Conservation (phyloP, 2,329 filamentous ascomycete species). For the Alternaria gaisen region DNA sequence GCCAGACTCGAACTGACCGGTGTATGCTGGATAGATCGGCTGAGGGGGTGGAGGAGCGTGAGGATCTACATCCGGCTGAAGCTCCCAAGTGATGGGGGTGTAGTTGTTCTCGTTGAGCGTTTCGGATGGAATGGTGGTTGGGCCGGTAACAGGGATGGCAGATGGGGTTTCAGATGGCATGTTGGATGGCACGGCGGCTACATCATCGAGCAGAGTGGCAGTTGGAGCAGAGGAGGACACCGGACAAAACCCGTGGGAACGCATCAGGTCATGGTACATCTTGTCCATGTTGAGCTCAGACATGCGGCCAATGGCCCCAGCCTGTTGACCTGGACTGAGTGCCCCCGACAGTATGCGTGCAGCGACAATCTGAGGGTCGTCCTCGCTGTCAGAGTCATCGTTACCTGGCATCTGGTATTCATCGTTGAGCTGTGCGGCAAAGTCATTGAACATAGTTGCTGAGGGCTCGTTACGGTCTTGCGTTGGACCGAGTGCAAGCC, state of each 20-base stretch:
- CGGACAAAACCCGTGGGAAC: background rate
- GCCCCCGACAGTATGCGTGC: background rate
- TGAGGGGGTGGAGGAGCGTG: background rate
- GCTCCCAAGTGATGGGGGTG: conserved; percentile 1
- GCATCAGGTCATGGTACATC: conserved; percentile 6
- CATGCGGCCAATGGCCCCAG: background rate
- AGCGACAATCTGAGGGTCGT: background rate
- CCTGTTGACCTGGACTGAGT: conserved; percentile 5
- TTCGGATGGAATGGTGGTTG: background rate
- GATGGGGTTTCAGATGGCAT: background rate
- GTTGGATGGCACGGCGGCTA: background rate
- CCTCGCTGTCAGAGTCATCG: background rate
- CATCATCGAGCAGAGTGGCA: background rate
- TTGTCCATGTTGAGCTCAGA: background rate
- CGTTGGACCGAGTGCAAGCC: background rate
- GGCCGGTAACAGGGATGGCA: background rate
- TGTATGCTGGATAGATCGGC: conserved; percentile 28
- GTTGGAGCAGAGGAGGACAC: background rate
- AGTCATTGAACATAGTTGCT: background rate
- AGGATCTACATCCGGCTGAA: background rate
- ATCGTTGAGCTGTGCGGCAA: background rate
- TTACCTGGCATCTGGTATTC: background rate
- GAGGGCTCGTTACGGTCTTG: background rate
- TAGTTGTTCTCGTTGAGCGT: conserved; percentile 10
- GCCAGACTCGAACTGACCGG: conserved; percentile 26